Evolutionary conservation across 768 basidiomycete species (phyloP).

Genomic region (Dacryopinax spathularia): DNA sequence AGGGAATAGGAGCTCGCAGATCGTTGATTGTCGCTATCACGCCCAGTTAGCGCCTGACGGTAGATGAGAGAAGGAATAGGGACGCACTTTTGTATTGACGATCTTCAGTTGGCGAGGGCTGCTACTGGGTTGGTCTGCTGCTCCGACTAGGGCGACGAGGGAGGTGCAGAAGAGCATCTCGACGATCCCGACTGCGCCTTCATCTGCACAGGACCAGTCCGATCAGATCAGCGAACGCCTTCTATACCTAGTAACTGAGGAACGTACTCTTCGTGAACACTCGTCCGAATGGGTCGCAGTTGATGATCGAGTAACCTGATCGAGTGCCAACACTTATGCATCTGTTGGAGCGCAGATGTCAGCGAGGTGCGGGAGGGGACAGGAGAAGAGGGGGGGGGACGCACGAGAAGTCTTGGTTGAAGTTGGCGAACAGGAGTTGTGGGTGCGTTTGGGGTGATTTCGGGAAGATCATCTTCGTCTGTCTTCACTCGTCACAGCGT

Average conservation of each 20-base stretch:
- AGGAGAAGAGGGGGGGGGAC: slow-evolving; percentile 16
- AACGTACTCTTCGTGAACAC: slow-evolving; percentile 87
- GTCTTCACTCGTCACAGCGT: no score
- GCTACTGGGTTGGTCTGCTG: slow-evolving; percentile 79
- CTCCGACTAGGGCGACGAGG: slow-evolving; percentile 89
- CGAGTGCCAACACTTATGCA: slow-evolving; percentile 91
- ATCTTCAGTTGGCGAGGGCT: slow-evolving; percentile 92
- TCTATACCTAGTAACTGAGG: neutral
- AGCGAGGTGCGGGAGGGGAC: neutral
- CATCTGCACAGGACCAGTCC: slow-evolving; percentile 36
- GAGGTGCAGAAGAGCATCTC: slow-evolving; percentile 99
- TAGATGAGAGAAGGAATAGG: neutral
- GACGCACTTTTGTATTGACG: slow-evolving; percentile 86
- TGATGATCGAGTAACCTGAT: slow-evolving; percentile 92
- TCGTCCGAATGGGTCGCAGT: slow-evolving; percentile 93
- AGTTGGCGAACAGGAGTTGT: slow-evolving; percentile 71
- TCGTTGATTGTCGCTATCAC: slow-evolving; percentile 82
- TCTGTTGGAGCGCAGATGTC: slow-evolving; percentile 24
- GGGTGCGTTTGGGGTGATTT: slow-evolving; percentile 12
- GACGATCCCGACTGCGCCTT: slow-evolving; percentile 88
- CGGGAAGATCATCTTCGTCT: neutral
- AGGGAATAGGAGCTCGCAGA: slow-evolving; percentile 95
- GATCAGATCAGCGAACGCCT: neutral
- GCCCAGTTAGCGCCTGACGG: neutral
- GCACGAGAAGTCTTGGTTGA: slow-evolving; percentile 95